Percentiles rank a stretch among this genome's conserved stretches.
phyloP scores from a whole-genome alignment of 495 filamentous ascomycete genomes.

The Apiosordaria backusii region DNA sequence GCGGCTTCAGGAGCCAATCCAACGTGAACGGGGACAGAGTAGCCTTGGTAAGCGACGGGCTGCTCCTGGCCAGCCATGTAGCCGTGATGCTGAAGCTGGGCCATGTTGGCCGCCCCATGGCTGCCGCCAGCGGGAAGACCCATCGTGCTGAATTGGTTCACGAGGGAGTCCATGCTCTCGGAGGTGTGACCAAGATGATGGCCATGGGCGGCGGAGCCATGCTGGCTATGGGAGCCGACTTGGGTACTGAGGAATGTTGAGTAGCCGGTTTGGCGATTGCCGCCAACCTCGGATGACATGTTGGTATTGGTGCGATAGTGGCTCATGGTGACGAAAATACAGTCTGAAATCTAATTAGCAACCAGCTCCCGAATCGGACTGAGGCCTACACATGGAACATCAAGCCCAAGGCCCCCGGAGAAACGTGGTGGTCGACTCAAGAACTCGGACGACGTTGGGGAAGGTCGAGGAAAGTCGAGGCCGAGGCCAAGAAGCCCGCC shows the following conservation, averaged over 20 bases:
- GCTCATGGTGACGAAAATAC: constrained; percentile 20
- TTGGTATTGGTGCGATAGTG: constrained; percentile 24
- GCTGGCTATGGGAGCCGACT: constrained; percentile 19
- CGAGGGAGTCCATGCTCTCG: constrained; percentile 30
- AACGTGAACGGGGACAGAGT: constrained; percentile 31
- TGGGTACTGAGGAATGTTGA: constrained; percentile 28
- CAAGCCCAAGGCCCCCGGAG: not conserved
- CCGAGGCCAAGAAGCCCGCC: not conserved
- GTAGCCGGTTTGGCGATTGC: constrained; percentile 28
- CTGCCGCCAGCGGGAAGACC: constrained; percentile 30
- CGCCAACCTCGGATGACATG: constrained; percentile 27
- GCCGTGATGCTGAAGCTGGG: constrained; percentile 29
- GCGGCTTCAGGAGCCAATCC: constrained; percentile 30
- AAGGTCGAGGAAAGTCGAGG: not conserved
- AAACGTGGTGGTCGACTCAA: too few relatives aligned
- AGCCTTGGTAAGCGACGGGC: constrained; percentile 31
- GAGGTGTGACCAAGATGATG: constrained; percentile 27
- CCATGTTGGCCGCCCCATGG: constrained; percentile 17
- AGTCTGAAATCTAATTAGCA: constrained; percentile 11
- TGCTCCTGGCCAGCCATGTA: constrained; percentile 34
- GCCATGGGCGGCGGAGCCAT: constrained; percentile 25
- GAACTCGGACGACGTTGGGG: too few relatives aligned
- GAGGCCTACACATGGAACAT: too few relatives aligned
- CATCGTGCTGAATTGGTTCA: constrained; percentile 42
- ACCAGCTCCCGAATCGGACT: not conserved